Evolutionary conservation across 768 basidiomycete genomes (phyloP), one percentile per base, ranked within the genome.

Genomic region (Mrakia blollopis): DNA sequence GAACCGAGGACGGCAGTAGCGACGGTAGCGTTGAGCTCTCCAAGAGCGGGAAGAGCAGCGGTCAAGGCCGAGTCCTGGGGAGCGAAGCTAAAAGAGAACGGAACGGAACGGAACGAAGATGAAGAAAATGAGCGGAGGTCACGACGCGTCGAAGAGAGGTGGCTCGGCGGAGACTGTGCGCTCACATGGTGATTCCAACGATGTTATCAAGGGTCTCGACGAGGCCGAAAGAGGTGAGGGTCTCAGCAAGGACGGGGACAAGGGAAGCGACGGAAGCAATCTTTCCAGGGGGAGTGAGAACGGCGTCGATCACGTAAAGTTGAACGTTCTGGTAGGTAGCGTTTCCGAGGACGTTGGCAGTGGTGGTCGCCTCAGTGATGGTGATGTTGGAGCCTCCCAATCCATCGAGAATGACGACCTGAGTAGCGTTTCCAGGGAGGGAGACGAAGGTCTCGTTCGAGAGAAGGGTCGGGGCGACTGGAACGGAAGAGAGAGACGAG

Each of bases 291-390:
- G 23, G 3, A 13, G 65, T 68, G 4, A 68, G 18, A 7, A 68
- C 35, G 11, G 65, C 44, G 39, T 68, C 65, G 39, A 68, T 44
- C 0, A 68, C 37, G 65, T 68, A 68, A 23, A 68, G 35, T 39
- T 68, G 65, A 10, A 68, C 14, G 65, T 68, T 68, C 39, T 68
- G 18, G 65, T 68, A 68, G 25, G 65, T 68, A 6, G 65, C 37
- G 65, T 68, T 68, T 21, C 35, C 32, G 37, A 68, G 23, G 47
- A 50, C 47, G 16, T 2, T 50, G 13, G 47, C 16, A 3, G 39
- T 44, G 39, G 35, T 10, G 65, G 44, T 68, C 18, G 37, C 65
- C 37, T 68, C 39, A 23, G n/a, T 18, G 65, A 68, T 23, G 37
- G 65, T 23, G 65, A 68, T 41, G 65, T 68, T 63, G 2, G 30